phyloP scores from a whole-genome alignment of 2,329 filamentous ascomycete species.

The Curvularia sp. region DNA sequence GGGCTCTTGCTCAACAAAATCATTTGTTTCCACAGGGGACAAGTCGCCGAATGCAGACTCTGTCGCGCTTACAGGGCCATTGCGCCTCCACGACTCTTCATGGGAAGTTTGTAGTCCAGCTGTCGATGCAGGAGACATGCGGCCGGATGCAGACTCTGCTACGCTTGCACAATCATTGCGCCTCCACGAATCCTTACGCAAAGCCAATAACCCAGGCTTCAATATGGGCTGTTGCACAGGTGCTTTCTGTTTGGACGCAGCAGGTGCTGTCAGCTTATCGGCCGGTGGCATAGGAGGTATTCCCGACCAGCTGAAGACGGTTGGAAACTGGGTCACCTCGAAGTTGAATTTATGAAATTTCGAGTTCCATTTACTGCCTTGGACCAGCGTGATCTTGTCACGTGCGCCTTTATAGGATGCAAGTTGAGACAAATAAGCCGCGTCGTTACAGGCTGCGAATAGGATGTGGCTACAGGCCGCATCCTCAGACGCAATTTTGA shows the following conservation, averaged over 20 bases:
- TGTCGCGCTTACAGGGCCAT: constrained; percentile 8
- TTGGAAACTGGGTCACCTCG: constrained; percentile 59
- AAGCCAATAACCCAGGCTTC: neutral
- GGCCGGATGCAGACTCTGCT: constrained; percentile 1
- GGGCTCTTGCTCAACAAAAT: constrained; percentile 15
- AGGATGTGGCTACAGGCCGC: constrained; percentile 70
- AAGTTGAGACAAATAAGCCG: constrained; percentile 64
- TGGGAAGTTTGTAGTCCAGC: constrained; percentile 1
- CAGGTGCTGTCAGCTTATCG: constrained; percentile 12
- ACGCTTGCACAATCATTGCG: constrained; percentile 10
- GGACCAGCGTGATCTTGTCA: constrained; percentile 64
- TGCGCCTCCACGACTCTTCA: constrained; percentile 20
- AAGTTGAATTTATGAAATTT: constrained; percentile 63
- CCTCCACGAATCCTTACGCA: constrained; percentile 21
- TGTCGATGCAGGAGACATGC: neutral
- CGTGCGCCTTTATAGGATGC: constrained; percentile 59
- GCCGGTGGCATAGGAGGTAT: constrained; percentile 11
- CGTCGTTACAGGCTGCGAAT: constrained; percentile 69
- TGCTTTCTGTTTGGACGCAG: constrained; percentile 11
- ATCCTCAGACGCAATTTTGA: constrained; percentile 7
- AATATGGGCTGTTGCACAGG: constrained; percentile 10
- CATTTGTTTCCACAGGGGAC: constrained; percentile 8
- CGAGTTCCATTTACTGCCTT: constrained; percentile 59
- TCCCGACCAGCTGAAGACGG: constrained; percentile 58
- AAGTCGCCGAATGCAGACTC: constrained; percentile 14